Evolutionary conservation across 2,329 filamentous ascomycete species (phyloP).

Genomic region (Talaromyces sp.): DNA sequence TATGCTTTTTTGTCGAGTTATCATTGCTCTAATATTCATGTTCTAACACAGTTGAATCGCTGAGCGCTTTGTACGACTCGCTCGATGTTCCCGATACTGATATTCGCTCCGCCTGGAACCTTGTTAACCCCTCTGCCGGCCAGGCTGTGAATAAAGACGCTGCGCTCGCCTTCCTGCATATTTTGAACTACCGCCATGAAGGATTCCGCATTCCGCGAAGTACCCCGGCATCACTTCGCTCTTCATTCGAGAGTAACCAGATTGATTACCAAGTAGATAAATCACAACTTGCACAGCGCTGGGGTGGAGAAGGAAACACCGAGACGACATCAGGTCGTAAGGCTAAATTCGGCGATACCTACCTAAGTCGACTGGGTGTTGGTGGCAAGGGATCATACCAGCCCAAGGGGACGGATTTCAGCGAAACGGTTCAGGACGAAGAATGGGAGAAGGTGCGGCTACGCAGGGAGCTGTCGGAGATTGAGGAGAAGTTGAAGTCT

Average conservation of each 20-base stretch:
- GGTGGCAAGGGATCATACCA: slow-evolving; percentile 76
- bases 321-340: slow-evolving; percentile 84
- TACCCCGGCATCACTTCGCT: slow-evolving; percentile 85
- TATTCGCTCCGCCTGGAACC: slow-evolving; percentile 90
- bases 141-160: slow-evolving; percentile 92
- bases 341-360: slow-evolving; percentile 96
- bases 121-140: slow-evolving; percentile 87
- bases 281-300: slow-evolving; percentile 70
- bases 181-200: slow-evolving; percentile 93
- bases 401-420: slow-evolving; percentile 87
- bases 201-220: slow-evolving; percentile 90
- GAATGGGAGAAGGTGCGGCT: slow-evolving; percentile 98
- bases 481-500: slow-evolving; percentile 83
- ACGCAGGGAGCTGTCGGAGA: slow-evolving; percentile 85
- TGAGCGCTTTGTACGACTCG: slow-evolving; percentile 79
- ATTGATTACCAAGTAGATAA: slow-evolving; percentile 95
- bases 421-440: slow-evolving; percentile 76
- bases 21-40: neutral
- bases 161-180: slow-evolving; percentile 90
- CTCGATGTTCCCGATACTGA: slow-evolving; percentile 72
- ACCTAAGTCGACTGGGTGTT: slow-evolving; percentile 83
- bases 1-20: neutral
- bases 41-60: slow-evolving; percentile 64
- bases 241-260: slow-evolving; percentile 91
- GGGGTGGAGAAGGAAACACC: slow-evolving; percentile 78